Percentiles rank a stretch among this genome's conserved stretches.
Evolutionary conservation across 1,284 basidiomycete genomes (phyloP).

Genomic region (Leccinum subrobustum): DNA sequence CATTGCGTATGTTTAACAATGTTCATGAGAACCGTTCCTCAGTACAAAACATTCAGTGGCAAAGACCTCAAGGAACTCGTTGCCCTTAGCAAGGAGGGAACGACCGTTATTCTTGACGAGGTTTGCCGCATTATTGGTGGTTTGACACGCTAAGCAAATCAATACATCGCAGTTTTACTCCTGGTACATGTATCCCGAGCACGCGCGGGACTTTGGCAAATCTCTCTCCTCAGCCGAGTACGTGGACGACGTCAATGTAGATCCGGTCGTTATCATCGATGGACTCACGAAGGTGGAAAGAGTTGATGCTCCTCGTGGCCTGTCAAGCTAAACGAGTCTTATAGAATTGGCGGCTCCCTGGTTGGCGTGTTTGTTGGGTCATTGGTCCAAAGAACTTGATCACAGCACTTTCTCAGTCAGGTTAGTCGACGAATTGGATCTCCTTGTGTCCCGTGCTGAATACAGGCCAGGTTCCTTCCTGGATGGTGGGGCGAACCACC

Average conservation of each 20-base stretch:
- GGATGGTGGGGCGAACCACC: conserved; percentile 87
- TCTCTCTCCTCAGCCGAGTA: conserved; percentile 83
- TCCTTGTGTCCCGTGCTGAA: conserved; percentile 9
- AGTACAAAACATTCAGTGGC: conserved; percentile 45
- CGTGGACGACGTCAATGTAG: conserved; percentile 82
- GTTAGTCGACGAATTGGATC: conserved; percentile 33
- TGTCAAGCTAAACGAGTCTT: neutral
- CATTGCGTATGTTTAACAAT: conserved; percentile 40
- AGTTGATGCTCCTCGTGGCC: neutral
- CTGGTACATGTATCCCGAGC: conserved; percentile 85
- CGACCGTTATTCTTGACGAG: conserved; percentile 87
- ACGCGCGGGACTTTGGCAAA: conserved; percentile 71
- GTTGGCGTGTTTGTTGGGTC: conserved; percentile 95
- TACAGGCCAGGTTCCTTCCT: conserved; percentile 66
- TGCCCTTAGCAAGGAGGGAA: conserved; percentile 63
- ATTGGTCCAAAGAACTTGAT: conserved; percentile 90
- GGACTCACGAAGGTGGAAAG: conserved; percentile 82
- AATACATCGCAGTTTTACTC: conserved; percentile 59
- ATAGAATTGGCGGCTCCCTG: conserved; percentile 87
- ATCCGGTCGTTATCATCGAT: conserved; percentile 84
- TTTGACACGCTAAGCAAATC: neutral
- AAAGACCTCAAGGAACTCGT: conserved; percentile 83
- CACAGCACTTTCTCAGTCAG: conserved; percentile 83
- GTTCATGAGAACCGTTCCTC: conserved; percentile 7
- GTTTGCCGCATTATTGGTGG: conserved; percentile 37